These are phyloP conservation scores for Tilletia horrida DNA, from an alignment of 1,284 basidiomycete genomes.

Conservation along the genomic window DNA sequence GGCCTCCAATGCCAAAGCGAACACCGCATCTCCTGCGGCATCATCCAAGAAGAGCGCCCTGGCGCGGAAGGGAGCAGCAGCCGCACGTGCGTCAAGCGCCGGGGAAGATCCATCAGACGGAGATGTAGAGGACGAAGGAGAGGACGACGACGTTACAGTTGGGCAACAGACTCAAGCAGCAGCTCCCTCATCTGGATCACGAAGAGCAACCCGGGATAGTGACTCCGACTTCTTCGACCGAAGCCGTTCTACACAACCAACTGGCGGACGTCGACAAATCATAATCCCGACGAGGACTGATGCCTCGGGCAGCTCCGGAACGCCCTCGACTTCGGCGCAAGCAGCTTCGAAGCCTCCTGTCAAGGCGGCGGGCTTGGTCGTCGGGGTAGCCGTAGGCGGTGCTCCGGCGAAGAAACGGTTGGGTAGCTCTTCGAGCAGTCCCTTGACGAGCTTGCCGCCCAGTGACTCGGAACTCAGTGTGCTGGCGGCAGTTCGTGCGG, in stretches of 20 bases:
- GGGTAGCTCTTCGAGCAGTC: slow-evolving; percentile 5
- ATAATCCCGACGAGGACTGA: neutral
- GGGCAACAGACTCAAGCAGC: neutral
- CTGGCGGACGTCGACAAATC: neutral
- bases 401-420: neutral
- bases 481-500: neutral
- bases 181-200: no score
- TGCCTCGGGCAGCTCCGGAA: no score
- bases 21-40: neutral
- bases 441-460: neutral
- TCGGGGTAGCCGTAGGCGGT: neutral
- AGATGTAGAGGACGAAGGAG: neutral
- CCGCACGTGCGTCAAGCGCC: neutral
- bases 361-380: neutral
- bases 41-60: neutral
- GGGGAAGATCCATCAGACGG: slow-evolving; percentile 2
- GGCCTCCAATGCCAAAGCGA: neutral
- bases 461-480: slow-evolving; percentile 3
- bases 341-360: neutral
- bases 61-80: neutral
- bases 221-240: slow-evolving; percentile 11
- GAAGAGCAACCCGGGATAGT: no score
- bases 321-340: neutral
- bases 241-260: neutral
- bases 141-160: neutral